A percentile compares a stretch with the other conserved stretches of the same genome.
Evolutionary conservation across 768 basidiomycete species (phyloP).

Genomic region (Russula griseocarnosa): DNA sequence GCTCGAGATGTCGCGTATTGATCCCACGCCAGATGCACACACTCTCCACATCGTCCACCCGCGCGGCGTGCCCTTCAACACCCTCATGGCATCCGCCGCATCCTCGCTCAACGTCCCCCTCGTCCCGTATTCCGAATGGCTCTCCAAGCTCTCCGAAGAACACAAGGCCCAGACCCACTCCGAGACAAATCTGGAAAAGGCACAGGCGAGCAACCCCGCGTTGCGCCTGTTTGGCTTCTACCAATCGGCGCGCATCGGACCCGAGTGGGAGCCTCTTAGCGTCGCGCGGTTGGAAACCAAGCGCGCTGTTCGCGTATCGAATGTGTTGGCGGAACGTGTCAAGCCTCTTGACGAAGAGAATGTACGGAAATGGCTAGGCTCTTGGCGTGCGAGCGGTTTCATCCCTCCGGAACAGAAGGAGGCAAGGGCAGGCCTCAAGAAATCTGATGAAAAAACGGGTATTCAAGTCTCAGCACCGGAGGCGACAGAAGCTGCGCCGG

Average conservation of each 20-base stretch:
- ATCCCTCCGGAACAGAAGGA: slow-evolving; percentile 11
- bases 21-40: slow-evolving; percentile 11
- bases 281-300: slow-evolving; percentile 27
- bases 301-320: slow-evolving; percentile 25
- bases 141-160: slow-evolving; percentile 26
- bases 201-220: slow-evolving; percentile 25
- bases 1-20: slow-evolving; percentile 30
- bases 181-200: slow-evolving; percentile 17
- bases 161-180: slow-evolving; percentile 17
- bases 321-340: slow-evolving; percentile 16
- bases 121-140: slow-evolving; percentile 31
- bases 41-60: slow-evolving; percentile 30
- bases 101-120: slow-evolving; percentile 28
- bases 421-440: neutral
- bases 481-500: neutral
- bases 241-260: slow-evolving; percentile 23
- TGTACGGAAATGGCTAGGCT: slow-evolving; percentile 21
- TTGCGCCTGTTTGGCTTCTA: slow-evolving; percentile 25
- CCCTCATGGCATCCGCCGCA: slow-evolving; percentile 27
- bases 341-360: slow-evolving; percentile 23
- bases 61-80: slow-evolving; percentile 29
- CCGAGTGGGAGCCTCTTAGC: slow-evolving; percentile 30
- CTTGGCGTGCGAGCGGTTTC: slow-evolving; percentile 26
- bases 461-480: neutral
- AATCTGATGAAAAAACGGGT: neutral